These are phyloP conservation scores for Emergomyces africanus DNA, from an alignment of 2,329 filamentous ascomycete species.

Conservation along the genomic window DNA sequence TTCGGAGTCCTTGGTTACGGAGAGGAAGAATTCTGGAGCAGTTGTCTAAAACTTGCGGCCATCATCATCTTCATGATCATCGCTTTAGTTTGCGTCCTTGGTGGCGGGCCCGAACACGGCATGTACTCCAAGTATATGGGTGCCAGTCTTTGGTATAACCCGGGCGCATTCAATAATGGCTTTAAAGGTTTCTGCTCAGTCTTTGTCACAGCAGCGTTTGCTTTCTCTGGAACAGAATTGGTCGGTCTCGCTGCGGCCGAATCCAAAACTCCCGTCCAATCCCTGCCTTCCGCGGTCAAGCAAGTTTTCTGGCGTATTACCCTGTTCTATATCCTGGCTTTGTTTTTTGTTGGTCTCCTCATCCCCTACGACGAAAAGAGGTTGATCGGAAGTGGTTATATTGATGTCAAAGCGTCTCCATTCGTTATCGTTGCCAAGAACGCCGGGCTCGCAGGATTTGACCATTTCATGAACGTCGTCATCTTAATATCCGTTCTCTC, in stretches of 20 bases:
- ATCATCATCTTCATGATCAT: conserved; percentile 80
- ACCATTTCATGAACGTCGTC: conserved; percentile 54
- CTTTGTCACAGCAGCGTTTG: conserved; percentile 45
- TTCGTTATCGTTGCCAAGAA: conserved; percentile 54
- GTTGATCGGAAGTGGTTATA: conserved; percentile 27
- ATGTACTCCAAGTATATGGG: conserved; percentile 18
- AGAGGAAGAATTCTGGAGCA: conserved; percentile 72
- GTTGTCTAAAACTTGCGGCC: conserved; percentile 66
- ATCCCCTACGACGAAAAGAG: conserved; percentile 28
- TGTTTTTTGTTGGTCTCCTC: conserved; percentile 35
- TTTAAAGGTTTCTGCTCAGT: conserved; percentile 44
- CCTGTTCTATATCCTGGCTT: conserved; percentile 37
- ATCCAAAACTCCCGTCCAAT: conserved; percentile 39
- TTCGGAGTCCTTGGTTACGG: conserved; percentile 76
- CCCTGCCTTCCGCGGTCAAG: conserved; percentile 36
- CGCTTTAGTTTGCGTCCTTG: conserved; percentile 50
- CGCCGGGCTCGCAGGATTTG: conserved; percentile 47
- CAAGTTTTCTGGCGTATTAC: conserved; percentile 41
- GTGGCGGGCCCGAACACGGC: conserved; percentile 28
- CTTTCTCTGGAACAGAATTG: conserved; percentile 44
- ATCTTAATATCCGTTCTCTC: conserved; percentile 50
- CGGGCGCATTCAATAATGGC: conserved; percentile 35
- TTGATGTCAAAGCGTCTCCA: conserved; percentile 42
- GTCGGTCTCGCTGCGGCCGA: conserved; percentile 43
- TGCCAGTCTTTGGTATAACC: conserved; percentile 28